These are phyloP conservation scores for Barnettozyma californica DNA, from an alignment of 805 yeast species.

Conservation along the genomic window DNA sequence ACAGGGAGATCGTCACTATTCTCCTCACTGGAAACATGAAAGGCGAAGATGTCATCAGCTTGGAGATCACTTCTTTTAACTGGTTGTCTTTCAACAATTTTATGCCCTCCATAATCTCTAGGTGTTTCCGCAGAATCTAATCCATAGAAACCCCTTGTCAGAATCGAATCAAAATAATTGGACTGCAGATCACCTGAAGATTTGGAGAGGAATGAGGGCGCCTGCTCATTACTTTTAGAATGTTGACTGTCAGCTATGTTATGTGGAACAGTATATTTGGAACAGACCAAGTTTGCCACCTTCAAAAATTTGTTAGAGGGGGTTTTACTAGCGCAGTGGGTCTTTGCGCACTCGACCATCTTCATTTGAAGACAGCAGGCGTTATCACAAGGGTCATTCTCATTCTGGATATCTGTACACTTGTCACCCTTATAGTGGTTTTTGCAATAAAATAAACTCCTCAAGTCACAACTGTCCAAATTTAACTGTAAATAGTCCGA, in stretches of 20 bases:
- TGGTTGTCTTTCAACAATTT: slow-evolving; percentile 4
- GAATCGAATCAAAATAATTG: background rate
- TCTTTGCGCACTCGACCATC: slow-evolving; percentile 22
- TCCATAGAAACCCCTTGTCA: background rate
- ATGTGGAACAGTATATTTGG: slow-evolving; percentile 22
- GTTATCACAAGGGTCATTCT: slow-evolving; percentile 18
- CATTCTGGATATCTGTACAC: slow-evolving; percentile 13
- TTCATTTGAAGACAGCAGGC: slow-evolving; percentile 24
- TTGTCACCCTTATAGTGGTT: slow-evolving; percentile 15
- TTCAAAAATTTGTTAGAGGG: slow-evolving; percentile 14
- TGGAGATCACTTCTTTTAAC: slow-evolving; percentile 5
- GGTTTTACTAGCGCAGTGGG: slow-evolving; percentile 16
- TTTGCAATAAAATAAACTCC: slow-evolving; percentile 21
- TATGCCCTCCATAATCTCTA: slow-evolving; percentile 9
- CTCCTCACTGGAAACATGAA: slow-evolving; percentile 17
- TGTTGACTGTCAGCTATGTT: slow-evolving; percentile 12
- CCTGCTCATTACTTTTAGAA: background rate
- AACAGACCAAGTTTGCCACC: slow-evolving; percentile 20
- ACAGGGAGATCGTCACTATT: background rate
- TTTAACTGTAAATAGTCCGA: slow-evolving; percentile 13
- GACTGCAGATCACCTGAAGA: background rate
- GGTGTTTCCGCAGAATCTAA: background rate
- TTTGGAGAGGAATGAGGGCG: background rate
- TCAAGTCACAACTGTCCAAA: slow-evolving; percentile 23
- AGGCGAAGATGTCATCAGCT: slow-evolving; percentile 1